These are phyloP conservation scores for Nakataea oryzae DNA, from an alignment of 2,329 filamentous ascomycete species.

Conservation along the genomic window DNA sequence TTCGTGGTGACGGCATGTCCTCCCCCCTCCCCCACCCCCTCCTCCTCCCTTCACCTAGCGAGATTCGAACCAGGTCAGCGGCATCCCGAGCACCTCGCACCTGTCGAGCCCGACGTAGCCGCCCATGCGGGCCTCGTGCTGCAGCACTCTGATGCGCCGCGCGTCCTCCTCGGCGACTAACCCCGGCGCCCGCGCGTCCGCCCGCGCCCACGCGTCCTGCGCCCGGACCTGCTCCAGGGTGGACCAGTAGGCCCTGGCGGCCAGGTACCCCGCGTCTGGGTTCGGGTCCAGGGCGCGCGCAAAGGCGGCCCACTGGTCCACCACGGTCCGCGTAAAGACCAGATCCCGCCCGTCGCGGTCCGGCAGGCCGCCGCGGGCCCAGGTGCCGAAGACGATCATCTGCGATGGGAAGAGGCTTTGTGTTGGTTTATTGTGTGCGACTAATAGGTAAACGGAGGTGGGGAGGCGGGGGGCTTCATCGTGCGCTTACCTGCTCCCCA, in stretches of 20 bases:
- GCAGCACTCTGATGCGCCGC: slow-evolving; percentile 13
- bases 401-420: too few relatives aligned
- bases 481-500: slow-evolving; percentile 19
- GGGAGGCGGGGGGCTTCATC: too few relatives aligned
- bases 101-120: slow-evolving; percentile 11
- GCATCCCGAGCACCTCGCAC: slow-evolving; percentile 13
- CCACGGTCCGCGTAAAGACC: slow-evolving; percentile 19
- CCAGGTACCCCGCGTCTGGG: slow-evolving; percentile 17
- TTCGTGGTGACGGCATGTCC: not conserved
- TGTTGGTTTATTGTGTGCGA: not conserved
- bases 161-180: slow-evolving; percentile 9
- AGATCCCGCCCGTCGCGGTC: slow-evolving; percentile 24
- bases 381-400: slow-evolving; percentile 24
- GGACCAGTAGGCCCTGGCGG: slow-evolving; percentile 15
- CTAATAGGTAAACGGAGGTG: too few relatives aligned
- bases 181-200: not conserved
- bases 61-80: slow-evolving; percentile 9
- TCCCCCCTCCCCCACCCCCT: too few relatives aligned
- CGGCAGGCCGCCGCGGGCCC: slow-evolving; percentile 17
- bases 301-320: slow-evolving; percentile 24
- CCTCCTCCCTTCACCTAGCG: not conserved
- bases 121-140: slow-evolving; percentile 16
- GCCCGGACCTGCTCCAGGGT: slow-evolving; percentile 17
- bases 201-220: slow-evolving; percentile 17
- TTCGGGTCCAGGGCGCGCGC: slow-evolving; percentile 21